Evolutionary conservation across 352 stramenopile species (phyloP).

Genomic region (Phytophthora chlamydospora): DNA sequence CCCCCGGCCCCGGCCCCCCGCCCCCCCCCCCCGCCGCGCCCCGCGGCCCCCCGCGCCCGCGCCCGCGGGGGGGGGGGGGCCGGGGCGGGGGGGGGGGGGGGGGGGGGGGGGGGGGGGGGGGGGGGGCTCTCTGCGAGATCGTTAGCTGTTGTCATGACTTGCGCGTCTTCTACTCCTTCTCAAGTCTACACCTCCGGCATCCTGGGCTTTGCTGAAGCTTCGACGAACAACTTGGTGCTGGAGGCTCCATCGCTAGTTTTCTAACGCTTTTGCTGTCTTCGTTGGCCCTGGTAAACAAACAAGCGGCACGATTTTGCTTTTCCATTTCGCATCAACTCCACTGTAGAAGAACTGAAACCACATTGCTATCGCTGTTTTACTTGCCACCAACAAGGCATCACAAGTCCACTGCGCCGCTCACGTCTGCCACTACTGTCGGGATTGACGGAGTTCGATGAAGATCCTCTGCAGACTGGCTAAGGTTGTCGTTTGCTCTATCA

Average conservation of each 20-base stretch:
- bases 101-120: no score
- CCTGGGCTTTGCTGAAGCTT: slow-evolving; percentile 19
- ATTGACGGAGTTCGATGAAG: slow-evolving; percentile 27
- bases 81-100: no score
- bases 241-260: background rate
- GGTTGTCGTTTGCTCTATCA: slow-evolving; percentile 19
- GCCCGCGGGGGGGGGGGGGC: no score
- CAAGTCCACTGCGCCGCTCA: slow-evolving; percentile 38
- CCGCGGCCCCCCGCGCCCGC: no score
- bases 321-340: background rate
- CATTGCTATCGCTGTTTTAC: no score
- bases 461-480: slow-evolving; percentile 16
- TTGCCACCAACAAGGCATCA: slow-evolving; percentile 6
- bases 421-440: slow-evolving; percentile 36
- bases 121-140: no score
- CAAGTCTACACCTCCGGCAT: slow-evolving; percentile 16
- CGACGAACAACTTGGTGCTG: slow-evolving; percentile 1
- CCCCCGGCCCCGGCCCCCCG: no score
- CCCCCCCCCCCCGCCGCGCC: no score
- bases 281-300: slow-evolving; percentile 36
- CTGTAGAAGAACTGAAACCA: background rate
- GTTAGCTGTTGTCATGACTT: slow-evolving; percentile 1
- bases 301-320: slow-evolving; percentile 27
- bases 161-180: slow-evolving; percentile 3
- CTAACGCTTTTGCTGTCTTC: slow-evolving; percentile 12